Evolutionary conservation across 2,329 filamentous ascomycete genomes (phyloP).

Genomic region (Calonectria henricotiae): DNA sequence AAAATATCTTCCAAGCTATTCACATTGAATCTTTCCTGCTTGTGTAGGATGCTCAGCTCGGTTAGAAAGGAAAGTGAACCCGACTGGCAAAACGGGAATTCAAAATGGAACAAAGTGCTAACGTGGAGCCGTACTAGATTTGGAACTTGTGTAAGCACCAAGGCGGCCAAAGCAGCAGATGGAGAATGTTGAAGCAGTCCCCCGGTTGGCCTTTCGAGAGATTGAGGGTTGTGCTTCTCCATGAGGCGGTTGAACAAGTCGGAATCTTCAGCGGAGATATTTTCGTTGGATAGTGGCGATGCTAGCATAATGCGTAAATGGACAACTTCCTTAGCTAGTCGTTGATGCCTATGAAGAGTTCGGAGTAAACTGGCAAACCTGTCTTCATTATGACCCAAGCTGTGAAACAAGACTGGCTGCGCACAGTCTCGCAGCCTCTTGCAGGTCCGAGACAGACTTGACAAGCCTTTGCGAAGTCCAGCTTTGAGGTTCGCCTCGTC

Average conservation of each 20-base stretch:
- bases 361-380: not conserved
- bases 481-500: not conserved
- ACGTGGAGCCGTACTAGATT: constrained; percentile 16
- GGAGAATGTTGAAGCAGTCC: constrained; percentile 1
- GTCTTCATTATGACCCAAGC: not conserved
- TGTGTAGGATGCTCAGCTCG: constrained; percentile 1
- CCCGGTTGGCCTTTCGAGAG: not conserved
- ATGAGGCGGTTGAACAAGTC: constrained; percentile 5
- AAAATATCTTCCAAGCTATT: constrained; percentile 1
- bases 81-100: constrained; percentile 1
- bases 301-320: not conserved
- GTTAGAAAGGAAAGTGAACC: not conserved
- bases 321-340: not conserved
- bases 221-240: not conserved
- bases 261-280: not conserved
- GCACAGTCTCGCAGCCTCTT: constrained; percentile 8
- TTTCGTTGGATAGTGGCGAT: not conserved
- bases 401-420: constrained; percentile 5
- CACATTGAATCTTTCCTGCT: constrained; percentile 16
- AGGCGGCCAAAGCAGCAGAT: not conserved
- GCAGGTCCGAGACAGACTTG: constrained; percentile 4
- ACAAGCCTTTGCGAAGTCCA: not conserved
- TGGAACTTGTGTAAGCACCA: constrained; percentile 7
- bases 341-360: not conserved
- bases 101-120: constrained; percentile 6